Evolutionary conservation across 257 asterid genomes (phyloP).

Genomic region (Penstemon davidsonii): DNA sequence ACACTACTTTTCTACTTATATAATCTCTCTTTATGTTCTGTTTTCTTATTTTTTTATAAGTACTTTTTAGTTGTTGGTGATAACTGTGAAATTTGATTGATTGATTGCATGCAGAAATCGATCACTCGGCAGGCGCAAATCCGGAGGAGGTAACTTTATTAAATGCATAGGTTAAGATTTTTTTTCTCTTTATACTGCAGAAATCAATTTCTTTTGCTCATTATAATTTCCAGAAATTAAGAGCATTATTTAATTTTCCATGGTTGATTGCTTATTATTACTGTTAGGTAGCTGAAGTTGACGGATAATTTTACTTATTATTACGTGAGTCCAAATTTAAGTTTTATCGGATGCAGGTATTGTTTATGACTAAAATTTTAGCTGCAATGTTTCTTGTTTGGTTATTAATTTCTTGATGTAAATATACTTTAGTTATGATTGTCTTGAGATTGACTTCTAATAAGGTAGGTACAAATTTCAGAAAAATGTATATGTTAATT

Average conservation of each 20-base stretch:
- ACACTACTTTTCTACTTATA: background rate
- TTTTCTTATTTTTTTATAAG: background rate
- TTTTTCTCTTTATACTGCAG: background rate
- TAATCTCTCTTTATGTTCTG: too few relatives aligned
- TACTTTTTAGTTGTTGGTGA: conserved; percentile 12
- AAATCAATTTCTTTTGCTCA: too few relatives aligned
- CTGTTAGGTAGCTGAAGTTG: too few relatives aligned
- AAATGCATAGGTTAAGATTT: conserved; percentile 25
- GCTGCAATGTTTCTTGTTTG: conserved; percentile 4
- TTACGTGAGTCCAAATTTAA: background rate
- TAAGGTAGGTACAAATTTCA: too few relatives aligned
- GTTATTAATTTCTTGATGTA: too few relatives aligned
- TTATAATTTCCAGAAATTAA: background rate
- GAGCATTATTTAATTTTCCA: conserved; percentile 10
- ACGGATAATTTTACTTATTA: too few relatives aligned
- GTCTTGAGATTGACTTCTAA: too few relatives aligned
- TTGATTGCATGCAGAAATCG: conserved; percentile 65
- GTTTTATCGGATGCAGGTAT: conserved; percentile 1
- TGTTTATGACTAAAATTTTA: background rate
- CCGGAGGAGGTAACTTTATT: conserved; percentile 75
- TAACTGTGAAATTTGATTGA: conserved; percentile 8
- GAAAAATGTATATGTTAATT: too few relatives aligned
- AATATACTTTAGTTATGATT: too few relatives aligned
- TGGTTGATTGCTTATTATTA: background rate
- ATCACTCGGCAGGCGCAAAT: conserved; percentile 83